These are phyloP conservation scores for Ascomycota sp. DNA, from an alignment of 2,329 filamentous ascomycete genomes.

Conservation along the genomic window DNA sequence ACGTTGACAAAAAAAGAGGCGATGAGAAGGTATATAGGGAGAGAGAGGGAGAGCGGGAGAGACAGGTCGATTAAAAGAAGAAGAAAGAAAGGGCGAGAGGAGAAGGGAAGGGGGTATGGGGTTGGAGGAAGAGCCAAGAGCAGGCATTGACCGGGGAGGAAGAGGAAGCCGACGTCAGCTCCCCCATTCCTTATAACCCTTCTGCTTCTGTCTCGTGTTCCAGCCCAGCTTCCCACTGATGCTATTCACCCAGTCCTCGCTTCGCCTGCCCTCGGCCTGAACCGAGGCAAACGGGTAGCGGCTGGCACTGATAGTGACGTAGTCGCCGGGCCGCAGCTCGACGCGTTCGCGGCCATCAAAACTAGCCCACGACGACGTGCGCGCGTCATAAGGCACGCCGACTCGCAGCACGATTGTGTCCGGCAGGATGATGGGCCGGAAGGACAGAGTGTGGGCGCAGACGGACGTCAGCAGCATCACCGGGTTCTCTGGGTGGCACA, in stretches of 20 bases:
- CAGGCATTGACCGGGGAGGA: no score
- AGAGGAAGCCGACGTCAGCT: neutral
- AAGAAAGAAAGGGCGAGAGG: no score
- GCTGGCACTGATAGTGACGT: conserved; percentile 64
- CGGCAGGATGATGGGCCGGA: conserved; percentile 86
- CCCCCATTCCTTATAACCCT: conserved; percentile 29
- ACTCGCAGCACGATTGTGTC: conserved; percentile 86
- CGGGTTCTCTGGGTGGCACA: conserved; percentile 89
- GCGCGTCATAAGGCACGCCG: conserved; percentile 82
- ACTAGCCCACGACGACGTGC: conserved; percentile 84
- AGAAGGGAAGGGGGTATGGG: no score
- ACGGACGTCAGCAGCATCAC: conserved; percentile 89
- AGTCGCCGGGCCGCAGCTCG: conserved; percentile 59
- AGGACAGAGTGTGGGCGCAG: conserved; percentile 82
- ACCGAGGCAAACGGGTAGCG: conserved; percentile 63
- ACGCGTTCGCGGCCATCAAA: conserved; percentile 83
- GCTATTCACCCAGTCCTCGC: conserved; percentile 65
- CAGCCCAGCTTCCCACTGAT: conserved; percentile 60
- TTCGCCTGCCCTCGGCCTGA: conserved; percentile 41
- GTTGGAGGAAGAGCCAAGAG: no score
- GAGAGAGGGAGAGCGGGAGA: no score
- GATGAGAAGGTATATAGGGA: no score
- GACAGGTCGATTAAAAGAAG: no score
- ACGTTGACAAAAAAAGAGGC: no score
- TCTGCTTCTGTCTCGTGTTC: conserved; percentile 63